phyloP scores from a whole-genome alignment of 441 rosid species.

The Euphorbia celastroides region DNA sequence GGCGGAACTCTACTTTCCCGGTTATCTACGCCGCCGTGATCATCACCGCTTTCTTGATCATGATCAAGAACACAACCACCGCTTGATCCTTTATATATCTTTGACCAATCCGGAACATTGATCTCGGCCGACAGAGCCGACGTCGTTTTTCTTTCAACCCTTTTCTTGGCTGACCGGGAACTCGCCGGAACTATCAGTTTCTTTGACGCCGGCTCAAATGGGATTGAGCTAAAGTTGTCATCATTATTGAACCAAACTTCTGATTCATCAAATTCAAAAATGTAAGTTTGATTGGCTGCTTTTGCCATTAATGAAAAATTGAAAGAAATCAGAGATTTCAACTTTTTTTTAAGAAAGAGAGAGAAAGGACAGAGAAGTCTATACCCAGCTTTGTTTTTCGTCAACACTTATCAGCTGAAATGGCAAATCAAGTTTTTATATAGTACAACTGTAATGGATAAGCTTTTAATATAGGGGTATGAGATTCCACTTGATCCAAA shows the following conservation, averaged over 20 bases:
- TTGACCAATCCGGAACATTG: slow-evolving; percentile 85
- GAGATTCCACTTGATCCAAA: no score
- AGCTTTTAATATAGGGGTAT: slow-evolving; percentile 21
- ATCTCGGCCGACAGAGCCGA: background rate
- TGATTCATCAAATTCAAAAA: slow-evolving; percentile 61
- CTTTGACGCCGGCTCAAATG: slow-evolving; percentile 19
- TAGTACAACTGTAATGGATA: slow-evolving; percentile 35
- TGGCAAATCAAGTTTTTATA: slow-evolving; percentile 19
- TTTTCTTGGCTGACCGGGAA: slow-evolving; percentile 34
- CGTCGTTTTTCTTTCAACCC: slow-evolving; percentile 19
- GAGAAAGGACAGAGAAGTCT: background rate
- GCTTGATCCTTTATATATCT: slow-evolving; percentile 46
- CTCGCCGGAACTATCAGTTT: slow-evolving; percentile 24
- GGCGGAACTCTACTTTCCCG: slow-evolving; percentile 57
- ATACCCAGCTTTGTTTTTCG: background rate
- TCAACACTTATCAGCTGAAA: background rate
- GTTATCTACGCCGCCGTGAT: slow-evolving; percentile 21
- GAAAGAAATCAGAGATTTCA: background rate
- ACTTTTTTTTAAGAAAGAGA: background rate
- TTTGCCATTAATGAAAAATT: slow-evolving; percentile 35
- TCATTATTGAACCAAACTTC: slow-evolving; percentile 34
- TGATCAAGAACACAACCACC: slow-evolving; percentile 14
- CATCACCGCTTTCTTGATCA: slow-evolving; percentile 20
- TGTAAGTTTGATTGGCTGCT: slow-evolving; percentile 30
- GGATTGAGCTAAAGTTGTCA: slow-evolving; percentile 7